Percentiles rank a stretch among this genome's conserved stretches.
Evolutionary conservation across 2,329 filamentous ascomycete species (phyloP).

Genomic region (Curvularia hawaiiensis): DNA sequence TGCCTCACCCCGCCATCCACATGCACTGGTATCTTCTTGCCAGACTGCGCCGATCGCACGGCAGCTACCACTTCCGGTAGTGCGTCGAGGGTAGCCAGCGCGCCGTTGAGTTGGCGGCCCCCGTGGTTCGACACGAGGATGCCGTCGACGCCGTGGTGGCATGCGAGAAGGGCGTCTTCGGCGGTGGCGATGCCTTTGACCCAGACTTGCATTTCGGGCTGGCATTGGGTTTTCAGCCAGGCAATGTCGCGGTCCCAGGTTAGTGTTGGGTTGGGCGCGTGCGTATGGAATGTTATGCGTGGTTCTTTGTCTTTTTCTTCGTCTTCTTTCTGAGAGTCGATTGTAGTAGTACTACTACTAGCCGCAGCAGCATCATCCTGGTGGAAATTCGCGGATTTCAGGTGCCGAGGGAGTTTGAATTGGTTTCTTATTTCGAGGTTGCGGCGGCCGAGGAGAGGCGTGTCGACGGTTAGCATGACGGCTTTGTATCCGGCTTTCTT

Average conservation of each 20-base stretch:
- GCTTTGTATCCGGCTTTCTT: conserved; percentile 35
- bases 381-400: conserved; percentile 30
- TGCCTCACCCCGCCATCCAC: conserved; percentile 88
- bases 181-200: conserved; percentile 51
- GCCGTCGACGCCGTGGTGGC: conserved; percentile 51
- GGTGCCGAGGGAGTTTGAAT: conserved; percentile 30
- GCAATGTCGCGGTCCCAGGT: conserved; percentile 32
- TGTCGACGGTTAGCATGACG: conserved; percentile 34
- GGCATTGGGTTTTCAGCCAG: conserved; percentile 27
- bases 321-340: not conserved
- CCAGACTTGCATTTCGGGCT: conserved; percentile 44
- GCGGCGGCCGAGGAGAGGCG: conserved; percentile 28
- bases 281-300: conserved; percentile 24
- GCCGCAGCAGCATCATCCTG: not conserved
- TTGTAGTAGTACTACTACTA: no score
- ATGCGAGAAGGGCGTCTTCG: conserved; percentile 51
- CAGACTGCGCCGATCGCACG: conserved; percentile 50
- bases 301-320: not conserved
- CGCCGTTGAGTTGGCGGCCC: conserved; percentile 56
- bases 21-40: conserved; percentile 67
- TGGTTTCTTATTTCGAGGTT: conserved; percentile 35
- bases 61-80: conserved; percentile 61
- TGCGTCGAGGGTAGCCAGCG: conserved; percentile 46
- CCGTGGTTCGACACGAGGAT: conserved; percentile 60
- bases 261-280: conserved; percentile 30